These are phyloP conservation scores for Scutellaria galericulata DNA, from an alignment of 257 asterid genomes.

Conservation along the genomic window DNA sequence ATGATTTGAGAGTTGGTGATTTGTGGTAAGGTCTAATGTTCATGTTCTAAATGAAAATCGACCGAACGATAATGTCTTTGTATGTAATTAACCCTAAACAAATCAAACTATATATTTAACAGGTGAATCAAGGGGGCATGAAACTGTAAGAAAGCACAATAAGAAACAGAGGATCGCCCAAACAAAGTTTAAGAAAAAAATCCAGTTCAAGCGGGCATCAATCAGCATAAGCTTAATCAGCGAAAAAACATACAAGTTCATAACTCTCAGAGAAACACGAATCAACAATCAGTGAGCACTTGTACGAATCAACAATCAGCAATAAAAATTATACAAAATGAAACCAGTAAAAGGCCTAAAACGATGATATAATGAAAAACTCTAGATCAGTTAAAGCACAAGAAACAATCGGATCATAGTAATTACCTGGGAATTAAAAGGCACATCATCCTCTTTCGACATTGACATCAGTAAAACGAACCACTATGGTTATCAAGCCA, in stretches of 20 bases:
- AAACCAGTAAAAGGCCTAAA: slow-evolving; percentile 15
- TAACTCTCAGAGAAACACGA: background rate
- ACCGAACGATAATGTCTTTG: too few relatives aligned
- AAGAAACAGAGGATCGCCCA: background rate
- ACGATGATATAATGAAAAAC: background rate
- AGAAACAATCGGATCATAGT: background rate
- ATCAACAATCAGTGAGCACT: background rate
- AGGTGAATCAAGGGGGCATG: background rate
- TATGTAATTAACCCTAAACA: background rate
- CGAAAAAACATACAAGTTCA: background rate
- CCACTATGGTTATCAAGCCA: slow-evolving; percentile 29
- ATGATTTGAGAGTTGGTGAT: too few relatives aligned
- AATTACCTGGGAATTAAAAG: slow-evolving; percentile 61
- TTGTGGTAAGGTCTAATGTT: too few relatives aligned
- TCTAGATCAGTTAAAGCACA: background rate
- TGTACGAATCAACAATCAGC: background rate
- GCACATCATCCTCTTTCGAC: slow-evolving; percentile 48
- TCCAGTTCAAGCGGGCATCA: background rate
- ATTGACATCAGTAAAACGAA: slow-evolving; percentile 48
- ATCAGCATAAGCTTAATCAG: background rate
- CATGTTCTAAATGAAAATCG: too few relatives aligned
- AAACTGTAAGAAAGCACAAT: slow-evolving; percentile 12
- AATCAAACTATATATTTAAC: background rate
- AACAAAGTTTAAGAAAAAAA: slow-evolving; percentile 1
- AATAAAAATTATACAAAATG: slow-evolving; percentile 1